These are phyloP conservation scores for Neoscytalidium dimidiatum DNA, from an alignment of 2,329 filamentous ascomycete species.

Conservation along the genomic window DNA sequence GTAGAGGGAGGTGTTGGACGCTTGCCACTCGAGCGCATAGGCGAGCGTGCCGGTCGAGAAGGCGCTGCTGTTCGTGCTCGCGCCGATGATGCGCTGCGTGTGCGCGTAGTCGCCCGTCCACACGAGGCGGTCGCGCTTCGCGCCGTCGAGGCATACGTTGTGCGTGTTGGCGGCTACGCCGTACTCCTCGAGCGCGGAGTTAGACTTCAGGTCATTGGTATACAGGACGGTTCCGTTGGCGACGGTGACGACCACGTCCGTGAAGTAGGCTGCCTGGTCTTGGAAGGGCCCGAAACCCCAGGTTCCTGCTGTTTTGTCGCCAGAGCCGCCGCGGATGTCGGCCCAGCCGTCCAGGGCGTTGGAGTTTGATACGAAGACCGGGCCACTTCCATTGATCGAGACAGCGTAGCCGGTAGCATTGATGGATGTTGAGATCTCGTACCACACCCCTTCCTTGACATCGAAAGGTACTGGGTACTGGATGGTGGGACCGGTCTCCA, in stretches of 20 bases:
- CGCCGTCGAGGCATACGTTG: conserved; percentile 45
- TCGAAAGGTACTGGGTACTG: conserved; percentile 29
- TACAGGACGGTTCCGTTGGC: conserved; percentile 36
- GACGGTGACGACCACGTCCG: conserved; percentile 35
- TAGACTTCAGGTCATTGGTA: conserved; percentile 30
- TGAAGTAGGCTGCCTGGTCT: conserved; percentile 41
- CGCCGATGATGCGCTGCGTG: conserved; percentile 39
- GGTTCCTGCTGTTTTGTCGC: conserved; percentile 29
- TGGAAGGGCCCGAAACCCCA: conserved; percentile 47
- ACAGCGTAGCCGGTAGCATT: conserved; percentile 31
- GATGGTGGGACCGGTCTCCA: conserved; percentile 30
- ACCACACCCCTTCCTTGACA: conserved; percentile 41
- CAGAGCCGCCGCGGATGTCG: background rate
- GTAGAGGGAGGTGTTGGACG: conserved; percentile 1
- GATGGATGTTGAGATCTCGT: conserved; percentile 39
- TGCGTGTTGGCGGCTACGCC: conserved; percentile 35
- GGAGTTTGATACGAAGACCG: conserved; percentile 26
- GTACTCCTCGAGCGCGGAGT: conserved; percentile 39
- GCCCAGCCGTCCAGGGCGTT: background rate
- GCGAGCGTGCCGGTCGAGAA: conserved; percentile 38
- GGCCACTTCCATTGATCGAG: conserved; percentile 27
- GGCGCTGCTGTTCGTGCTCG: conserved; percentile 40
- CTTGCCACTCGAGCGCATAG: conserved; percentile 31
- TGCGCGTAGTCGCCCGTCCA: conserved; percentile 49
- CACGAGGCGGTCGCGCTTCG: conserved; percentile 45